phyloP scores from a whole-genome alignment of 768 basidiomycete genomes.

The Hemileccinum impolitum region DNA sequence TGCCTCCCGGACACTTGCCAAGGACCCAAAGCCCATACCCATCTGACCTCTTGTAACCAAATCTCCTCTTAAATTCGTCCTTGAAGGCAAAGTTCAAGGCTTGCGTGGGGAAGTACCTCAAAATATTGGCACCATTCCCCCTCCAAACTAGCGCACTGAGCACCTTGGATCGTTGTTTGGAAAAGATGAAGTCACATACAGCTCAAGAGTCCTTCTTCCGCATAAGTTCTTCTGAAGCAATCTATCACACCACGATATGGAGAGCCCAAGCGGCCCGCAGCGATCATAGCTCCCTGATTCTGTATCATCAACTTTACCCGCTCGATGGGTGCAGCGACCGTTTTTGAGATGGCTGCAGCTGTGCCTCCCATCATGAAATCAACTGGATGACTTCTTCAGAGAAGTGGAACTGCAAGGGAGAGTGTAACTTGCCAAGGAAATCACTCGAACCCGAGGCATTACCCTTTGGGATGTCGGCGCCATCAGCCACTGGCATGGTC shows the following conservation, averaged over 20 bases:
- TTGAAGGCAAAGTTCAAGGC: constrained; percentile 49
- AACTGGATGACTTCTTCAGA: constrained; percentile 17
- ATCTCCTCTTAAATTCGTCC: constrained; percentile 38
- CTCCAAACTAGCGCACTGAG: constrained; percentile 37
- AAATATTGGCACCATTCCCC: constrained; percentile 41
- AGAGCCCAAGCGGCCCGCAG: constrained; percentile 33
- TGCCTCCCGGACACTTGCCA: constrained; percentile 17
- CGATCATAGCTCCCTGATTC: constrained; percentile 38
- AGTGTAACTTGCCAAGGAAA: constrained; percentile 17
- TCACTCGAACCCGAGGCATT: constrained; percentile 4
- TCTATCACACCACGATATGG: constrained; percentile 37
- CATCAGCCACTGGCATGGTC: too few relatives aligned
- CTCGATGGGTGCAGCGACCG: constrained; percentile 39
- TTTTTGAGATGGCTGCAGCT: constrained; percentile 36
- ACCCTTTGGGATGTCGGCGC: neutral
- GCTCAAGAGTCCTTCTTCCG: constrained; percentile 36
- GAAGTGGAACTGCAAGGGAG: neutral
- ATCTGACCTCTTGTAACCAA: constrained; percentile 37
- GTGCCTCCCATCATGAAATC: constrained; percentile 38
- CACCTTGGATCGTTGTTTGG: neutral
- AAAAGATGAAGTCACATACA: constrained; percentile 26
- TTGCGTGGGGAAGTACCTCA: constrained; percentile 47
- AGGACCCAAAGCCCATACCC: constrained; percentile 37
- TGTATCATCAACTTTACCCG: constrained; percentile 40
- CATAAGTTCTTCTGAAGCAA: constrained; percentile 33